Evolutionary conservation across 768 basidiomycete genomes (phyloP).

Genomic region (Rhodocollybia butyracea): DNA sequence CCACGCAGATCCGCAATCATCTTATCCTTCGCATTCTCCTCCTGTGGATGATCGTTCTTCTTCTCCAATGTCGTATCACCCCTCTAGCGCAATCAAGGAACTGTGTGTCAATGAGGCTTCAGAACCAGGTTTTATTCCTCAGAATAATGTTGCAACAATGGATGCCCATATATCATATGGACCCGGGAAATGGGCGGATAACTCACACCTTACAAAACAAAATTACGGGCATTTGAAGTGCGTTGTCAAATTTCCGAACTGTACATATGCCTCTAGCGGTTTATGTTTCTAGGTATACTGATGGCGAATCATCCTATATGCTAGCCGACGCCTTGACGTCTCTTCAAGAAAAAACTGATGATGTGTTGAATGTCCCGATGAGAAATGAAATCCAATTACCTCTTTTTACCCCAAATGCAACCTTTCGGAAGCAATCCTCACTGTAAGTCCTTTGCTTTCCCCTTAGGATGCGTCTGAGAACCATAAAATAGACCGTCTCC

Average conservation of each 20-base stretch:
- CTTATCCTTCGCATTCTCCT: neutral
- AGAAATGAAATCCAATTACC: slow-evolving; percentile 11
- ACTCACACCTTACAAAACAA: slow-evolving; percentile 15
- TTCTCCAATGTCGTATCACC: slow-evolving; percentile 5
- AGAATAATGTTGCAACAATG: neutral
- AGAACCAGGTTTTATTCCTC: neutral
- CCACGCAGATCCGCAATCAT: neutral
- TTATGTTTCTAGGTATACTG: slow-evolving; percentile 11
- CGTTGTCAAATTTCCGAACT: neutral
- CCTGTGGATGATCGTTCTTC: neutral
- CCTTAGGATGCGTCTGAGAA: neutral
- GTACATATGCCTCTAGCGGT: neutral
- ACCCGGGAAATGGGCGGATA: slow-evolving; percentile 15
- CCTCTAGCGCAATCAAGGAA: slow-evolving; percentile 10
- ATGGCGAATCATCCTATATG: slow-evolving; percentile 15
- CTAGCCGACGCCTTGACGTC: slow-evolving; percentile 14
- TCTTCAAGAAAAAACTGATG: no score
- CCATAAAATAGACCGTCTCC: slow-evolving; percentile 10
- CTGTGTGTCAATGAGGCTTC: slow-evolving; percentile 2
- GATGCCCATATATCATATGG: slow-evolving; percentile 4
- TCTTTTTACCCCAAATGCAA: slow-evolving; percentile 9
- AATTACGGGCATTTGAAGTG: slow-evolving; percentile 17
- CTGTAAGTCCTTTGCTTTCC: slow-evolving; percentile 7
- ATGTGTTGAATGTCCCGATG: no score
- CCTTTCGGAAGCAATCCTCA: slow-evolving; percentile 8